Evolutionary conservation across 208 protist genomes (phyloP).

Genomic region (Crithidia acanthocephali): DNA sequence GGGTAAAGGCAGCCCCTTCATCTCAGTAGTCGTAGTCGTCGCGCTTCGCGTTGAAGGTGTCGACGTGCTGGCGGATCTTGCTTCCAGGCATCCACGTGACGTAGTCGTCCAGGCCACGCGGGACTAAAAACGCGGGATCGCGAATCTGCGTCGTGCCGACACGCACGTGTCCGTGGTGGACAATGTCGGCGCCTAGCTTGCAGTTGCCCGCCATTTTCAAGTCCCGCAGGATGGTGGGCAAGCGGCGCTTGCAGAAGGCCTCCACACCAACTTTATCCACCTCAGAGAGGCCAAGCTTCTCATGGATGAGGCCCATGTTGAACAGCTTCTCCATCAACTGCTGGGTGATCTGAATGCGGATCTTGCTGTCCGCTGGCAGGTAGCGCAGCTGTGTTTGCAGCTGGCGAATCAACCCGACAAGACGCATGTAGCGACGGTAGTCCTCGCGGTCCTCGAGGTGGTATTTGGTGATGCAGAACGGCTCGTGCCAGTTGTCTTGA

Average conservation of each 20-base stretch:
- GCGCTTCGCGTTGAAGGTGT: constrained; percentile 84
- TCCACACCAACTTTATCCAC: constrained; percentile 92
- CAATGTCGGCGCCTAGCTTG: constrained; percentile 78
- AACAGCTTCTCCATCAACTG: constrained; percentile 92
- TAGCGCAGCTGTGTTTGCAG: constrained; percentile 91
- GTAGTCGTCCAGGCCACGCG: constrained; percentile 81
- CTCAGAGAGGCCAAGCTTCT: constrained; percentile 82
- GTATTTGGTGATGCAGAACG: constrained; percentile 93
- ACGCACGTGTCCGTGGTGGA: constrained; percentile 91
- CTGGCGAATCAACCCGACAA: constrained; percentile 86
- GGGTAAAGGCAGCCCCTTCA: too few species aligned
- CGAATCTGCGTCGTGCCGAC: constrained; percentile 89
- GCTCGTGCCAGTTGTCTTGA: constrained; percentile 93
- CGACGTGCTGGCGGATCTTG: constrained; percentile 90
- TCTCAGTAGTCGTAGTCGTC: constrained; percentile 84
- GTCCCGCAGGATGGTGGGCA: constrained; percentile 89
- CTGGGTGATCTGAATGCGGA: constrained; percentile 92
- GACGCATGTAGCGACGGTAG: constrained; percentile 90
- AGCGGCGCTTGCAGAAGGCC: constrained; percentile 89
- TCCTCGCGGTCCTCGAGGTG: constrained; percentile 93
- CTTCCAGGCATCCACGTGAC: constrained; percentile 91
- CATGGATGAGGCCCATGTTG: constrained; percentile 89
- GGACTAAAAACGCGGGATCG: constrained; percentile 91
- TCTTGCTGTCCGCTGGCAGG: constrained; percentile 84
- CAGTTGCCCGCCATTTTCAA: constrained; percentile 91